Conservation (phyloP, 2,329 filamentous ascomycete genomes). For the Zymoseptoria tritici region DNA sequence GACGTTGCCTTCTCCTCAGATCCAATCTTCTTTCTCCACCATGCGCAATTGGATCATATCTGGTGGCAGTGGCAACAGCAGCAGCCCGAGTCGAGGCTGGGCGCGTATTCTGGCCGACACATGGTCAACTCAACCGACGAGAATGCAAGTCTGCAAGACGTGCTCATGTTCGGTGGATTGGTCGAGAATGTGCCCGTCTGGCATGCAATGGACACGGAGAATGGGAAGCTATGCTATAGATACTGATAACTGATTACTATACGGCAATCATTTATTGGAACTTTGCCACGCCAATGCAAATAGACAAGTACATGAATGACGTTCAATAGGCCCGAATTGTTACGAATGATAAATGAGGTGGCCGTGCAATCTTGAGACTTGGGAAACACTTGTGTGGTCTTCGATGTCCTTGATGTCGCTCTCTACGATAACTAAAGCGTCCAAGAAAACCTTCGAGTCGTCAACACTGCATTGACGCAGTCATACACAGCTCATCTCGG, state of each 20-base stretch:
- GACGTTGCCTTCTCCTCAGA: neutral
- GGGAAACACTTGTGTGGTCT: no score
- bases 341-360: no score
- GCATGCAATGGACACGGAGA: neutral
- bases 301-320: no score
- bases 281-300: no score
- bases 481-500: no score
- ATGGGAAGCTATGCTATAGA: slow-evolving; percentile 1
- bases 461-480: no score
- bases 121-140: slow-evolving; percentile 1
- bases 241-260: neutral
- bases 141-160: slow-evolving; percentile 1
- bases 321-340: no score
- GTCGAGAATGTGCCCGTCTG: neutral
- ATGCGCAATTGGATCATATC: slow-evolving; percentile 1
- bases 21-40: slow-evolving; percentile 1
- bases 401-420: no score
- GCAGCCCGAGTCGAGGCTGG: neutral
- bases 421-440: no score
- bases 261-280: no score
- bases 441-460: no score
- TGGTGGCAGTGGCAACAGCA: slow-evolving; percentile 6
- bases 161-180: neutral
- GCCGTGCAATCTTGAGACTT: no score
- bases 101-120: neutral